Evolutionary conservation across 2,329 filamentous ascomycete species (phyloP), one percentile per base, ranked within the genome.

Genomic region (Ophiostoma populinum): DNA sequence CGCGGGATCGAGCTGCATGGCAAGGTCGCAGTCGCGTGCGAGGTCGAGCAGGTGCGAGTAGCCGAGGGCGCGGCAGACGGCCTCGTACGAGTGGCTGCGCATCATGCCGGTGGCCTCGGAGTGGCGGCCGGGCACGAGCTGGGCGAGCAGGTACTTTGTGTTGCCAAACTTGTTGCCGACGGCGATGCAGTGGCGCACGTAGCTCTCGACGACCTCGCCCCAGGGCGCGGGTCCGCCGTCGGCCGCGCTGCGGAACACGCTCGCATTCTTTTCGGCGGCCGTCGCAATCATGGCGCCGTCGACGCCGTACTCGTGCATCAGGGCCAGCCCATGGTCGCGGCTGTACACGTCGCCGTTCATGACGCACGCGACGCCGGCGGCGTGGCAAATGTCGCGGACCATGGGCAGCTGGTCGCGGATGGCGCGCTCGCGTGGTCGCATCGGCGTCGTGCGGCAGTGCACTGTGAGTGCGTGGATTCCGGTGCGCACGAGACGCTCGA

Each of bases 241-340:
- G 1, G 63, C 67, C 24, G 67, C 57, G 1, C 66, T 53, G 25
- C 80, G 69, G 61, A 98, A 98, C 49, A 80, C 86, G 44, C 81
- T 92, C 3, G 85, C 72, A 51, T 98, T 98, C 43, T 76, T 71
- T 60, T 98, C 90, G 1, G 90, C 90, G 4, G 82, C 70, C 3
- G 83, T 90, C 8, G 90, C 90, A 48, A 98, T 95, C 90, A 98
- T 98, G 41, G 82, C 90, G 6, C 86, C 87, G 49, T 95, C 86
- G 6, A 80, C 80, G n/a, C 75, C 77, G 50, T 70, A 94, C 51
- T 93, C 78, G 18, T 68, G 49, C 41, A 85, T 76, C 6, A 98
- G 63, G 40, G 62, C 52, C 7, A 80, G 50, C 0, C 75, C 87
- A 40, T 92, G 63, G 34, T 82, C 78, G 36, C 80, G 70, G 24